Evolutionary conservation across 495 filamentous ascomycete species (phyloP).

Genomic region (Neurospora sublineolata): DNA sequence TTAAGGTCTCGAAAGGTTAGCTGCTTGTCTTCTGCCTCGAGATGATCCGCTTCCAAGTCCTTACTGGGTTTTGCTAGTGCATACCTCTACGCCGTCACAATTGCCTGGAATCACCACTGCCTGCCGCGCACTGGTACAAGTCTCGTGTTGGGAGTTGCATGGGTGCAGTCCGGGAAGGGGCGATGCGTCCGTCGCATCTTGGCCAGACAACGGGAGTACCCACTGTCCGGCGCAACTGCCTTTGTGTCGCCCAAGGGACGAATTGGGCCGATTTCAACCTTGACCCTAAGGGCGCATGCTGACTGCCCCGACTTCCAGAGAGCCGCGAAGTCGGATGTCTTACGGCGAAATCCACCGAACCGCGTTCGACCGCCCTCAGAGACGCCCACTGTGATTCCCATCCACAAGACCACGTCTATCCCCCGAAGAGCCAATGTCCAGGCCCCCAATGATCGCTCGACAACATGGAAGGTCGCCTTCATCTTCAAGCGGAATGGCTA

Average conservation of each 20-base stretch:
- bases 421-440: background rate
- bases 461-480: background rate
- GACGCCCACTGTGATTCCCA: background rate
- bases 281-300: no score
- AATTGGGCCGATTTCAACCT: no score
- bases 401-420: background rate
- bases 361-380: background rate
- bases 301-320: no score
- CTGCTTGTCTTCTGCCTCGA: no score
- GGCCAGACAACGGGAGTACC: background rate
- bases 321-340: no score
- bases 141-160: background rate
- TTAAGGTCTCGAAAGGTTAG: no score
- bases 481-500: background rate
- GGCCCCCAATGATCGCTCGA: background rate
- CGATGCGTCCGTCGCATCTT: background rate
- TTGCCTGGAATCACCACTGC: no score
- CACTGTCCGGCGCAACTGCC: background rate
- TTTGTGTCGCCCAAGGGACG: no score
- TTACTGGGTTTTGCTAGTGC: no score
- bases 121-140: no score
- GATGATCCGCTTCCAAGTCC: no score
- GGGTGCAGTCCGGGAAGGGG: background rate
- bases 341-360: background rate
- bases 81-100: no score